phyloP scores from a whole-genome alignment of 2,329 filamentous ascomycete genomes.

The Trichocomaceae sp. region DNA sequence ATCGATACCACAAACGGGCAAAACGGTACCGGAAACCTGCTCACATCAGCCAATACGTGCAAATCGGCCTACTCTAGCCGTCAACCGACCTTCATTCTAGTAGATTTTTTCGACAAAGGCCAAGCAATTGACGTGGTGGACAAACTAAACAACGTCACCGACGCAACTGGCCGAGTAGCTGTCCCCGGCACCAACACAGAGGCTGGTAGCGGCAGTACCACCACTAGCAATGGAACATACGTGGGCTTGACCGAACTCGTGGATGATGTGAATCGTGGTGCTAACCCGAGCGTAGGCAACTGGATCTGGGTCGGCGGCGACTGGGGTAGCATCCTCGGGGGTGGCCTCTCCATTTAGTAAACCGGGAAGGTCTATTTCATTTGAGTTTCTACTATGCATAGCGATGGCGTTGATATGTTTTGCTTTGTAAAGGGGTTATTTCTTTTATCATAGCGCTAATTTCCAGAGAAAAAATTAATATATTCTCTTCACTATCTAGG shows the following conservation, averaged over 20 bases:
- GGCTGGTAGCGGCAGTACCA: conserved; percentile 20
- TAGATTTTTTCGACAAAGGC: conserved; percentile 73
- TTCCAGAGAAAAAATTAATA: background rate
- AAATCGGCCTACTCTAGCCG: conserved; percentile 50
- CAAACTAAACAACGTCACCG: conserved; percentile 53
- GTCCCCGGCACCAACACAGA: conserved; percentile 24
- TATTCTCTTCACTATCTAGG: background rate
- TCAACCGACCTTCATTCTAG: conserved; percentile 65
- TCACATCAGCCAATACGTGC: conserved; percentile 47
- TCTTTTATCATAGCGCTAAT: background rate
- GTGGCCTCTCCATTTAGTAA: conserved; percentile 31
- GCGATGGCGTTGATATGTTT: conserved; percentile 7
- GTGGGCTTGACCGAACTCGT: conserved; percentile 34
- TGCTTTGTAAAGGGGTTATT: background rate
- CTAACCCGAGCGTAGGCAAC: conserved; percentile 34
- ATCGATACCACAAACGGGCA: conserved; percentile 61
- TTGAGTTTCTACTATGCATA: conserved; percentile 8
- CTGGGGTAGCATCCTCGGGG: conserved; percentile 35
- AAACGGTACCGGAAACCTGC: conserved; percentile 50
- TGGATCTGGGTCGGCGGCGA: conserved; percentile 41
- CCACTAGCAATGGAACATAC: conserved; percentile 31
- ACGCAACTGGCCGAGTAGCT: conserved; percentile 38
- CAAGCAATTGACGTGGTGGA: conserved; percentile 65
- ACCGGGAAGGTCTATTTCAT: background rate
- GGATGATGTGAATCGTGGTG: conserved; percentile 30